A percentile compares a stretch with the other conserved stretches of the same genome.
Evolutionary conservation across 768 basidiomycete species (phyloP).

Genomic region (Leccinellum albellum): DNA sequence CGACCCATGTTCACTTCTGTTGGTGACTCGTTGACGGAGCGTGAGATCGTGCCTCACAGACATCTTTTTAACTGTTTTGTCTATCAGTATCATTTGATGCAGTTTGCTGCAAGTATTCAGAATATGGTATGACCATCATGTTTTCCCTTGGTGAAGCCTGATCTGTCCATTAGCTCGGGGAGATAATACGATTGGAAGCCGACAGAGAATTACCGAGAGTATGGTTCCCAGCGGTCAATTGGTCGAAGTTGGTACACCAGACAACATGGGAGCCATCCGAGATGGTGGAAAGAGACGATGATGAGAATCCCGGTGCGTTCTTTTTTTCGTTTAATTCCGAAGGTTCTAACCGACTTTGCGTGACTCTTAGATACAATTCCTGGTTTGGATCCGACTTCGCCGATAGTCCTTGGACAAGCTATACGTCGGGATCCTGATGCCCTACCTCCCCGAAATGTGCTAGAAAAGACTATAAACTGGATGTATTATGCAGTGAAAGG

Average conservation of each 20-base stretch:
- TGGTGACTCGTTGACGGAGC: conserved; percentile 23
- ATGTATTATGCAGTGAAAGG: conserved; percentile 39
- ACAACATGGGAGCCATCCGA: conserved; percentile 46
- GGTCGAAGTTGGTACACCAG: conserved; percentile 38
- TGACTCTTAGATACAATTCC: conserved; percentile 47
- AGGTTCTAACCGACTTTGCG: not conserved
- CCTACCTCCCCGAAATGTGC: conserved; percentile 57
- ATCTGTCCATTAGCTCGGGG: conserved; percentile 44
- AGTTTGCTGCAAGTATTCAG: conserved; percentile 32
- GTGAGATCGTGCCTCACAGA: conserved; percentile 57
- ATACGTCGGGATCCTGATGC: conserved; percentile 69
- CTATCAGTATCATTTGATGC: conserved; percentile 56
- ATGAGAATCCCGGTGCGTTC: conserved; percentile 60
- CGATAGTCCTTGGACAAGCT: conserved; percentile 54
- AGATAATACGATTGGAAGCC: conserved; percentile 54
- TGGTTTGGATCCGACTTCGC: conserved; percentile 42
- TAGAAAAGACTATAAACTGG: conserved; percentile 50
- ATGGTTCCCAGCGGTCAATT: conserved; percentile 51
- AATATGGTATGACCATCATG: conserved; percentile 31
- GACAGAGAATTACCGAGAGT: conserved; percentile 38
- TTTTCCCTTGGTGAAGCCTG: not conserved
- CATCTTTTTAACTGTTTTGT: conserved; percentile 73
- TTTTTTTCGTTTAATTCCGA: not conserved
- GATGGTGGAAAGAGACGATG: conserved; percentile 46
- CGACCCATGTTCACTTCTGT: conserved; percentile 43